Evolutionary conservation across 176 grass and related monocot genomes (phyloP), one percentile per base, ranked within the genome.

Genomic region (Themeda triandra): DNA sequence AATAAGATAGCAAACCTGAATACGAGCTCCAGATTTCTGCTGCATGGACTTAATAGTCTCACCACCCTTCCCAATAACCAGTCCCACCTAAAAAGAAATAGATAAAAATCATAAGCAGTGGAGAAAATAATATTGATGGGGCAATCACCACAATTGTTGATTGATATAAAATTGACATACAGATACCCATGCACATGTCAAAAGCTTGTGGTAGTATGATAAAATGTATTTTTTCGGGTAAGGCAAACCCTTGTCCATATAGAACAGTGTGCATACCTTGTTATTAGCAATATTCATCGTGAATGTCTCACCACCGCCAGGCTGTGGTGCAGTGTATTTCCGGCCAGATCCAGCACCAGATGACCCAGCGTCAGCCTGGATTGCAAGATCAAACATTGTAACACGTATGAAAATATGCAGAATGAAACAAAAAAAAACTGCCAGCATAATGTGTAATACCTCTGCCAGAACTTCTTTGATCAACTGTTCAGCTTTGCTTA

Each of bases 21-120:
- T 98, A 65, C 86, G 92, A 88, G 96, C 96, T 69, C 93, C 91
- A 71, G 96, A 81, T 72, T 93, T 98, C 19, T 74, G 65, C 88
- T 98, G 96, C 96, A 98, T 95, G 49, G 76, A 92, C 90, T 98
- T 98, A 66, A 98, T 98, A 89, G 91, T 92, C 70, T 95, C 96
- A 70, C 93, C 96, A 79, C 91, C 89, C 91, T 95, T 98, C 28
- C 96, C 96, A 86, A 98, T 98, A 67, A 98, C 90, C 64, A 98
- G 79, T 80, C 96, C 96, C 71, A 98, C 96, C 96, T 98, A 72
- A 64, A 72, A 75, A 13, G 2, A 42, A 64, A 81, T 2, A 66
- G 18, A 88, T 37, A 60, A 1, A 83, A 8, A 46, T 45, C 24
- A 83, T 5, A 69, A n/a, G 13, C 6, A 75, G 15, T 0, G 13